Base-by-base conservation (phyloP, 148 eudicot species). In the Spergularia marina region DNA sequence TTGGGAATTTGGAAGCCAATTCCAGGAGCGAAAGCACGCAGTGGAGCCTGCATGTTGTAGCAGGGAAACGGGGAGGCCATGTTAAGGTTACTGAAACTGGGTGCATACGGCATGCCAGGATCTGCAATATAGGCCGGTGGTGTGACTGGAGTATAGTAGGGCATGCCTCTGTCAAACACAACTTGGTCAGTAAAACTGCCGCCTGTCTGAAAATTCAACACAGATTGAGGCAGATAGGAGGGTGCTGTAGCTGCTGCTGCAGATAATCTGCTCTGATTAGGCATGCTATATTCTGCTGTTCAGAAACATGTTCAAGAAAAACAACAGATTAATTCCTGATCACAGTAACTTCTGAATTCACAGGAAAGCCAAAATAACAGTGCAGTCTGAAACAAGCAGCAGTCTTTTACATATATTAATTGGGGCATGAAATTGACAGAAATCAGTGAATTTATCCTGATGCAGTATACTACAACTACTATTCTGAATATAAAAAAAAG, bases 201-300 rank as follows among this genome's bases (percentile, higher is more conserved):
- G 69, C 10, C 40, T 40, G 52, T n/a, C 14, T 40, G 51, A 41
- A 16, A 23, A 11, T 13, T 13, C 9, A 53, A 30, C 56, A 51
- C 17, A 34, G n/a, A 21, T 12, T 49, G 56, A 18, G 71, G 71
- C 56, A 51, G 56, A 51, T 51, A 68, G 2, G 49, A 68, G 2
- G n/a, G 15, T 68, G 71, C 71, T 23, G 70, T 17, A 4, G n/a
- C 30, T 68, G 71, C 57, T 23, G 70, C 39, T 11, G 58, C 40
- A 13, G 39, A 25, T 40, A 67, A n/a, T 44, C 71, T 6, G 30
- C 17, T 65, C 51, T 65, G 20, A 41, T 2, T 65, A 41, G 51
- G 17, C 23, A 3, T 17, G 10, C 23, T 17, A 6, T 10, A 47
- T 51, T 20, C 55, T 49, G 11, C 55, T 68, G 71, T 21, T 68